Conservation (phyloP, 2,329 filamentous ascomycete species). For the Fusarium musae region DNA sequence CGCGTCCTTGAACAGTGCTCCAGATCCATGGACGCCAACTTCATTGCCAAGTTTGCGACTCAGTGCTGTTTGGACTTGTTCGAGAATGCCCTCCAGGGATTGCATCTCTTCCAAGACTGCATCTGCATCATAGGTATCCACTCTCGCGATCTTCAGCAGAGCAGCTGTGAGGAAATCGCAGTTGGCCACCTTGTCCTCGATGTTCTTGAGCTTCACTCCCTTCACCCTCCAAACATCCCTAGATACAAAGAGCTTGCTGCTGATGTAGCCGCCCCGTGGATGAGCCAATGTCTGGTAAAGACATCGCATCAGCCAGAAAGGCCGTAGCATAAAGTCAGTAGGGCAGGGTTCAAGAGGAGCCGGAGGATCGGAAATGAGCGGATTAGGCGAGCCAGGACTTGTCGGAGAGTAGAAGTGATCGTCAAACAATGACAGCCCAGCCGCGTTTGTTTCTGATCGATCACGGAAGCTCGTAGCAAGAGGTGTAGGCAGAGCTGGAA, state of each 20-base stretch:
- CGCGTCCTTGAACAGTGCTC: constrained; percentile 80
- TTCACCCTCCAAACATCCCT: constrained; percentile 94
- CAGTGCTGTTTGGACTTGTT: constrained; percentile 82
- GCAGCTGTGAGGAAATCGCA: constrained; percentile 93
- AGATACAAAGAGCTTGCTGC: constrained; percentile 90
- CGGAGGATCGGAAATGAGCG: constrained; percentile 72
- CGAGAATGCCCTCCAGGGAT: constrained; percentile 82
- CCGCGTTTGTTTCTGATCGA: constrained; percentile 65
- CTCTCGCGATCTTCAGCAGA: constrained; percentile 81
- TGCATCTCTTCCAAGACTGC: constrained; percentile 96
- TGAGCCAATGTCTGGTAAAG: constrained; percentile 93
- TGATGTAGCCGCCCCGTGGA: constrained; percentile 90
- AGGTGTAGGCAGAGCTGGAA: constrained; percentile 76
- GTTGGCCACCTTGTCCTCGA: constrained; percentile 94
- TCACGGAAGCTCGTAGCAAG: constrained; percentile 71
- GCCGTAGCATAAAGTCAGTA: constrained; percentile 86
- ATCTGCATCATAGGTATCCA: constrained; percentile 91
- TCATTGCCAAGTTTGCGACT: constrained; percentile 91
- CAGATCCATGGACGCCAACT: constrained; percentile 82
- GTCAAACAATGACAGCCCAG: constrained; percentile 83
- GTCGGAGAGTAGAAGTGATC: constrained; percentile 78
- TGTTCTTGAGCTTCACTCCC: constrained; percentile 87
- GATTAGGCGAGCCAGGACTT: constrained; percentile 73
- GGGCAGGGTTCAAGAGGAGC: constrained; percentile 91
- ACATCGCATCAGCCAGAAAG: constrained; percentile 97